Percentiles rank a stretch among this genome's conserved stretches.
phyloP scores from a whole-genome alignment of 2,329 filamentous ascomycete genomes.

The Alternaria atra region DNA sequence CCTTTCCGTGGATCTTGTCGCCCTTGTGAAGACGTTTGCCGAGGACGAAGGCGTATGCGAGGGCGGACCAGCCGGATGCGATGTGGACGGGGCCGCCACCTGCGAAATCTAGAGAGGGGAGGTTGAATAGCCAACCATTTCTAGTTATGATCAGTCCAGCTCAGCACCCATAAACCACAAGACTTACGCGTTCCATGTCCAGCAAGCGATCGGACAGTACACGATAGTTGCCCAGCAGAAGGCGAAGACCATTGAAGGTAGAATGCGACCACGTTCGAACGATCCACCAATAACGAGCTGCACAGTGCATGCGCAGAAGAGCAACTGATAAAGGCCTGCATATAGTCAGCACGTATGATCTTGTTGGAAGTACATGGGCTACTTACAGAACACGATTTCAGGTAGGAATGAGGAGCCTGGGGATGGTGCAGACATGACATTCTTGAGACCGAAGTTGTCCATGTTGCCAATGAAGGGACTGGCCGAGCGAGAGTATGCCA shows the following conservation, averaged over 20 bases:
- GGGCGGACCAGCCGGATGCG: slow-evolving; percentile 67
- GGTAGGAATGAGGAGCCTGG: slow-evolving; percentile 66
- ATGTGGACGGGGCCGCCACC: slow-evolving; percentile 72
- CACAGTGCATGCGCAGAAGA: slow-evolving; percentile 70
- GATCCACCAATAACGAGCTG: slow-evolving; percentile 72
- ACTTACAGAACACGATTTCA: slow-evolving; percentile 69
- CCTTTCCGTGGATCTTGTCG: slow-evolving; percentile 61
- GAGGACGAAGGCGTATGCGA: slow-evolving; percentile 70
- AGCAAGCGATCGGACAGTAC: slow-evolving; percentile 70
- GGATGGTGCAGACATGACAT: slow-evolving; percentile 68
- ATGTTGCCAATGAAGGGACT: slow-evolving; percentile 71
- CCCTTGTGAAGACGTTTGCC: slow-evolving; percentile 65
- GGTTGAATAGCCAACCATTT: slow-evolving; percentile 69
- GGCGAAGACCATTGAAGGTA: slow-evolving; percentile 70
- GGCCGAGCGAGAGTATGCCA: slow-evolving; percentile 68
- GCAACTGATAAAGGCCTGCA: slow-evolving; percentile 65
- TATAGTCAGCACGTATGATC: neutral
- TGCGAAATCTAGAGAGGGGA: slow-evolving; percentile 68
- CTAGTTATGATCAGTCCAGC: slow-evolving; percentile 6
- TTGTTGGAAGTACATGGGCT: neutral
- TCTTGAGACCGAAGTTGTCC: slow-evolving; percentile 68
- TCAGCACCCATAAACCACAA: too few relatives aligned
- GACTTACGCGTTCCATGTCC: slow-evolving; percentile 69
- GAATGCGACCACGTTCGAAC: slow-evolving; percentile 70
- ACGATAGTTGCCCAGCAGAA: slow-evolving; percentile 72